A percentile compares a stretch with the other conserved stretches of the same genome.
phyloP scores from a whole-genome alignment of 169 alveolate species.

The Plasmodium malariae region DNA sequence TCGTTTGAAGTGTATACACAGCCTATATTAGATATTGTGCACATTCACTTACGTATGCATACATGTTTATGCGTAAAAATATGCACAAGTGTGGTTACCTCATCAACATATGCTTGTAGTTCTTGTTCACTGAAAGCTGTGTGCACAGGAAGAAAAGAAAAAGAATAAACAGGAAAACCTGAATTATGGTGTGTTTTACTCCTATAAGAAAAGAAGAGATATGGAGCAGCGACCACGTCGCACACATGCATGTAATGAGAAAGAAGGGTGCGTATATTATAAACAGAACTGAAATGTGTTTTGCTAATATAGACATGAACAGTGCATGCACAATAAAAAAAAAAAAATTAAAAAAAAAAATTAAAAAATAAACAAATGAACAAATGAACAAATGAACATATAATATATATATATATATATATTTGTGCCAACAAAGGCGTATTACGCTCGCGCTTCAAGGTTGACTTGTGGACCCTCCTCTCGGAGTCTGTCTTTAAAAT shows the following conservation, averaged over 20 bases:
- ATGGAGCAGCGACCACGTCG: background rate
- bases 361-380: background rate
- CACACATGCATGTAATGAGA: background rate
- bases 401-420: background rate
- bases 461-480: slow-evolving; percentile 31
- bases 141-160: slow-evolving; percentile 29
- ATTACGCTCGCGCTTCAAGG: slow-evolving; percentile 55
- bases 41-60: background rate
- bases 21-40: too few relatives aligned
- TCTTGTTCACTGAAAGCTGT: slow-evolving; percentile 35
- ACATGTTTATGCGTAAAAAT: background rate
- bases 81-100: background rate
- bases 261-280: too few relatives aligned
- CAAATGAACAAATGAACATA: background rate
- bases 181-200: slow-evolving; percentile 48
- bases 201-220: slow-evolving; percentile 1
- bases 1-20: too few relatives aligned
- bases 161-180: slow-evolving; percentile 6
- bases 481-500: slow-evolving; percentile 56
- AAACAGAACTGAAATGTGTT: too few relatives aligned
- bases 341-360: too few relatives aligned
- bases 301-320: too few relatives aligned
- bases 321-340: too few relatives aligned
- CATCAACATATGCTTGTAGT: slow-evolving; percentile 31
- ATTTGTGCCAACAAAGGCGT: background rate